Conservation (phyloP, 495 filamentous ascomycete genomes). For the Talaromyces adpressus region DNA sequence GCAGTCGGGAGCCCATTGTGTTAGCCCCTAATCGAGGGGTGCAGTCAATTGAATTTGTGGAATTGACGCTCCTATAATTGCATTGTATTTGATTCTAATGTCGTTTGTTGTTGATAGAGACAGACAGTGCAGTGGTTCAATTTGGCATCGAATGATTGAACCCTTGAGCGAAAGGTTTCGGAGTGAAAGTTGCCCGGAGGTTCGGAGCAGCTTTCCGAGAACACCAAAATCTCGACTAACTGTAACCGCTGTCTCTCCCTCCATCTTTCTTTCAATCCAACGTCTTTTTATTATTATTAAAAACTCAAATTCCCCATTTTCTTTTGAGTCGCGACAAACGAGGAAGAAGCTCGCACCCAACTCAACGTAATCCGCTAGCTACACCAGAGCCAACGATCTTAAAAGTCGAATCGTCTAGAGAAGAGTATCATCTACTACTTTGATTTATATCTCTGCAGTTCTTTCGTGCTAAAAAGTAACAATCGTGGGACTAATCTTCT, state of each 20-base stretch:
- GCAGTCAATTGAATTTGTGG: background rate
- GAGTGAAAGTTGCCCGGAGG: background rate
- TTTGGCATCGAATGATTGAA: background rate
- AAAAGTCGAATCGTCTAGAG: background rate
- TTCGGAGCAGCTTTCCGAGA: background rate
- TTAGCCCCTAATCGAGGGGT: conserved; percentile 10
- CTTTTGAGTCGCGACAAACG: too few species aligned
- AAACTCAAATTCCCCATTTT: too few species aligned
- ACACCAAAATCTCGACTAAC: background rate
- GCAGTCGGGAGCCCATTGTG: conserved; percentile 32
- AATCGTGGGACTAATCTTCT: background rate
- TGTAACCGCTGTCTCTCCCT: too few species aligned
- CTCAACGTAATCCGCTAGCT: too few species aligned
- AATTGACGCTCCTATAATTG: conserved; percentile 10
- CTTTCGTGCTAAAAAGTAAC: background rate
- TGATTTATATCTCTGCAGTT: background rate
- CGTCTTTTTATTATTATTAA: too few species aligned
- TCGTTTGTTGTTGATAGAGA: background rate
- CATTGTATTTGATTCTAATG: background rate
- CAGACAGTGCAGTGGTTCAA: background rate
- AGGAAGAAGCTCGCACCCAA: too few species aligned
- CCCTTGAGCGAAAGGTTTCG: background rate
- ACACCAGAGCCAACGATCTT: too few species aligned
- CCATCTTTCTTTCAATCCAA: too few species aligned
- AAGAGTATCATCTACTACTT: background rate